Evolutionary conservation across 192 early-diverging fungal species (phyloP).

Genomic region (Chytriomyces sp.): DNA sequence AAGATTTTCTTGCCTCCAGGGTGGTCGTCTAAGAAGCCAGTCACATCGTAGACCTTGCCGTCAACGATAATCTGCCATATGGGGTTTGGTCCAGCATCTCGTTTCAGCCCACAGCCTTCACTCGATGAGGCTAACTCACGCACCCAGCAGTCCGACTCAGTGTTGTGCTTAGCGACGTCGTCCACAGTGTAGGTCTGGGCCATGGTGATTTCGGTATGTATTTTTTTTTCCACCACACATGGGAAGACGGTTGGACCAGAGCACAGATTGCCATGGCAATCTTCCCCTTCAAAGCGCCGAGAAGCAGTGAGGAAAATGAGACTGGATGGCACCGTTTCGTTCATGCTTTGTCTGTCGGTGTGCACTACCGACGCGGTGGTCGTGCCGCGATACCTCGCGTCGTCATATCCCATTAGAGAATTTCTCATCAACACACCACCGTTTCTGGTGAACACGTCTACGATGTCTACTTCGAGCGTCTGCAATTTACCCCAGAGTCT

Average conservation of each 20-base stretch:
- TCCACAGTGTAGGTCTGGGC: constrained; percentile 40
- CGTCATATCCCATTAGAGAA: constrained; percentile 4
- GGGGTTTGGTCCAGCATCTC: no score
- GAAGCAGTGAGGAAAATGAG: neutral
- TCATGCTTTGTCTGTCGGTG: neutral
- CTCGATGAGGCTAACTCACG: neutral
- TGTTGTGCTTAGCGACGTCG: constrained; percentile 76
- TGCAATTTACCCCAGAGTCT: neutral
- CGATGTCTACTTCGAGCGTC: neutral
- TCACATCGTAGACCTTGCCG: constrained; percentile 57
- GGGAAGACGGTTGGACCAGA: no score
- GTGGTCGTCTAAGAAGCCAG: constrained; percentile 39
- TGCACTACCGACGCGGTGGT: neutral
- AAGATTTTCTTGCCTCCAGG: constrained; percentile 60
- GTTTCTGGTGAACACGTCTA: neutral
- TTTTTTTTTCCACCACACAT: constrained; percentile 1
- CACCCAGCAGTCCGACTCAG: constrained; percentile 67
- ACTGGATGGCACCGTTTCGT: neutral
- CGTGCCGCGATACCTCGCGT: neutral
- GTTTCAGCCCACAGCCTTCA: no score
- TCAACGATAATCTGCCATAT: constrained; percentile 13
- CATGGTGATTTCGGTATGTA: constrained; percentile 33
- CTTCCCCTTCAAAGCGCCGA: neutral
- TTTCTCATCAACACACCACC: neutral
- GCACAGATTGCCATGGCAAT: no score